These are phyloP conservation scores for Sporothrix mexicana DNA, from an alignment of 2,329 filamentous ascomycete species.

Conservation along the genomic window DNA sequence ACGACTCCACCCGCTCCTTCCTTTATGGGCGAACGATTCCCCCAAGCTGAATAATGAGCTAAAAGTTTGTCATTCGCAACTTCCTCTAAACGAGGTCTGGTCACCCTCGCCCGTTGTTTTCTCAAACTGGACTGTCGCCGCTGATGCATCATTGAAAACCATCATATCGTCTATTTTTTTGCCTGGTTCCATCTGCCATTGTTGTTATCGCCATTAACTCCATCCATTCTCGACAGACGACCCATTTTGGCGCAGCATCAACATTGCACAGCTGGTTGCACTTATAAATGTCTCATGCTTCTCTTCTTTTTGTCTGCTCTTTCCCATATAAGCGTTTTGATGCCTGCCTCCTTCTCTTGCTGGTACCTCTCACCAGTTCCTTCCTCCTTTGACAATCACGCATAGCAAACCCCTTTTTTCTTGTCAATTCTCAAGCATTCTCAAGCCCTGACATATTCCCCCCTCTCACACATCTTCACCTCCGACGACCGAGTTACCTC, in stretches of 20 bases:
- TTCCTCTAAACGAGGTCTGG: not conserved
- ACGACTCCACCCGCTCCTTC: conserved; percentile 7
- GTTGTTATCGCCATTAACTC: conserved; percentile 1
- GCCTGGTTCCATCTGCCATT: not conserved
- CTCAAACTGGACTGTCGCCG: not conserved
- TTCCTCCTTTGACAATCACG: not conserved
- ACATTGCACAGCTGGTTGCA: not conserved
- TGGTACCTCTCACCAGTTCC: not conserved
- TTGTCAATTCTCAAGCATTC: not conserved
- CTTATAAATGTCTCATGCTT: not conserved
- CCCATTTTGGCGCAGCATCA: not conserved
- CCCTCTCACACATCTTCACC: not conserved
- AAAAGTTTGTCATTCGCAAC: conserved; percentile 17
- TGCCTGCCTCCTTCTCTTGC: not conserved
- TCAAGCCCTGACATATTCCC: not conserved
- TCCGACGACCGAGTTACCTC: not conserved
- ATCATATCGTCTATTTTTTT: not conserved
- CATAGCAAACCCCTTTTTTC: not conserved
- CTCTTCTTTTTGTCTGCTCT: not conserved
- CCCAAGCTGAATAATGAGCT: conserved; percentile 24
- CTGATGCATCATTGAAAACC: not conserved
- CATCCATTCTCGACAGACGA: not conserved
- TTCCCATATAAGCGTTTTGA: not conserved
- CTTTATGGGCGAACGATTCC: not conserved
- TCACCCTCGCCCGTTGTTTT: not conserved